Base-by-base conservation (phyloP, 202 grass and related monocot genomes). In the Schoenoplectus tabernaemontani region DNA sequence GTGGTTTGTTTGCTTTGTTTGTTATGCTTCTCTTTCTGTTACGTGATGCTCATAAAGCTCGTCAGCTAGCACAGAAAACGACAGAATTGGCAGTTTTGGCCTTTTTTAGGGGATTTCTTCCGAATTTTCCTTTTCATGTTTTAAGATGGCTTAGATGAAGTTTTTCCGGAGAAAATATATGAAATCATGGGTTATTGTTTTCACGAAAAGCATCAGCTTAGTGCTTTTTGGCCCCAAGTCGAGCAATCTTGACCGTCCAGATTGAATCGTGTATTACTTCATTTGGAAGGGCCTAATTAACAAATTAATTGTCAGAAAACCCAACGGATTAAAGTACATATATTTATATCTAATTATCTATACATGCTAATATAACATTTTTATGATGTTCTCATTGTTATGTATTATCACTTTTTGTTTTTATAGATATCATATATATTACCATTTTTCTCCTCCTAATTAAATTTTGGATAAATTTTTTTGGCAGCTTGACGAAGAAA, bases 21-120 rank as follows among this genome's bases (percentile, higher is more conserved):
- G 76, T 78, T 78, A 75, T 75, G 76, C 12, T 78, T 78, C 33
- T 78, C 76, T 78, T 78, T 78, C 76, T 16, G 76, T 78, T 78
- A 59, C 76, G 76, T 78, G 76, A 78, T 59, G 34, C 13, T 32
- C 76, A 44, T 78, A 42, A 78, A 61, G 46, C 44, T 33, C 44
- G 24, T 30, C 30, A 76, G 23, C 26, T 13, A 54, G n/a, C 28
- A 54, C 13, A 22, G 56, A 78, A 78, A 78, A 61, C 34, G 76
- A 78, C 76, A 78, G 42, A 60, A 61, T 5, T 1, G 56, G 13
- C 26, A 61, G 76, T 61, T 78, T 26, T 0, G n/a, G 43, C 3
- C 28, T 74, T 50, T 48, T 72, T n/a, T 26, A 6, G 20, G 43
- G 12, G 2, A 24, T 47, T 15, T 26, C 42, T 48, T 30, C 20